Evolutionary conservation across 306 rosid species (phyloP), one percentile per base, ranked within the genome.

Genomic region (Hippophae tibetana): DNA sequence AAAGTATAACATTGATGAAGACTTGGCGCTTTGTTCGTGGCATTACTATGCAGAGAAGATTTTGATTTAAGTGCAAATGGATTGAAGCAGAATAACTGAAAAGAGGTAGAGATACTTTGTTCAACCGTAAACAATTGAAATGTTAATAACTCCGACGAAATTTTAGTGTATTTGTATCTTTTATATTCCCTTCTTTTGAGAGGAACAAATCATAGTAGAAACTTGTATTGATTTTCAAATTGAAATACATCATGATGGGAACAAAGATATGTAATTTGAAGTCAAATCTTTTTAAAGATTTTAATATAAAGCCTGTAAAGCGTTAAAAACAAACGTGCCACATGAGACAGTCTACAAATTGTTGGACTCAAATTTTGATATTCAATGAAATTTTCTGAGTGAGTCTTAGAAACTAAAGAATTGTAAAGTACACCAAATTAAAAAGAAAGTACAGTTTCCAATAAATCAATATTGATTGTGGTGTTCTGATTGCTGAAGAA

Each of bases 11-110:
- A 23, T 71, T 85, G 38, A 27, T 78, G 18, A 85, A 84, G 74
- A 81, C 93, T 13, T 88, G 95, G 96, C 81, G 78, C 72, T 72
- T 72, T 66, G 82, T 92, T 80, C 93, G 76, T 10, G 23, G 81
- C 59, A 76, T 96, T 75, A 85, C 85, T 66, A 57, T 88, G 74
- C 82, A 83, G 42, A 78, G 75, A 78, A 86, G 87, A 71, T 92
- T 83, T 60, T 87, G 86, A 85, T 64, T 18, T 27, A 72, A 43
- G 23, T 60, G 54, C 23, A 45, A 46, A 54, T 8, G n/a, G 57
- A 23, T 42, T n/a, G 42, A 47, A 12, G 63, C 60, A 65, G 72
- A 61, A 43, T 43, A 64, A 66, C 55, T 65, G 63, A 49, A 66
- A 11, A n/a, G 1, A 13, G 41, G 10, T 5, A 13, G 3, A 11